Conservation (phyloP, 2,329 filamentous ascomycete species). For the Clarireedia paspali region DNA sequence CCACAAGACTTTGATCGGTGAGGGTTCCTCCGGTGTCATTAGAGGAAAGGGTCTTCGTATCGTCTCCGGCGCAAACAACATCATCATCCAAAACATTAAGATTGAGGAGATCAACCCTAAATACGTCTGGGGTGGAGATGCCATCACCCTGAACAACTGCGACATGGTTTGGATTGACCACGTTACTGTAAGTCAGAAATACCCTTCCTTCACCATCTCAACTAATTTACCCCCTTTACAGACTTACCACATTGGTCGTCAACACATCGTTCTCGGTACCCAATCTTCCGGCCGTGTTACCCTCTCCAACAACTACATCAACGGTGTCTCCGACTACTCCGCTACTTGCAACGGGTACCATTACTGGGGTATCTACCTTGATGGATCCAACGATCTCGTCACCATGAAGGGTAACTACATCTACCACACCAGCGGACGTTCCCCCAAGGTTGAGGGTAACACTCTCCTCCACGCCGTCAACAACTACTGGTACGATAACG, state of each 20-base stretch:
- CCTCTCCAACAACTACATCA: conserved; percentile 39
- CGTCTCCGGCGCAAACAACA: conserved; percentile 22
- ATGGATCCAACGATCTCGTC: conserved; percentile 33
- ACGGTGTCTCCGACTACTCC: conserved; percentile 36
- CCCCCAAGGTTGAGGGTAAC: conserved; percentile 35
- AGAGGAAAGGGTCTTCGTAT: conserved; percentile 26
- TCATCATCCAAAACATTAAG: conserved; percentile 25
- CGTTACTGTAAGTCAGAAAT: conserved; percentile 19
- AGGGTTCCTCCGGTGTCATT: conserved; percentile 24
- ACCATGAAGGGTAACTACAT: conserved; percentile 39
- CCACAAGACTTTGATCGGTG: conserved; percentile 26
- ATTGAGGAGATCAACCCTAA: conserved; percentile 30
- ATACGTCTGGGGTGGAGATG: conserved; percentile 34
- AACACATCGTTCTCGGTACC: conserved; percentile 35
- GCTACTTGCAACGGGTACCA: conserved; percentile 38
- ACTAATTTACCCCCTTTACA: too few species aligned
- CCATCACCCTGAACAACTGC: conserved; percentile 28
- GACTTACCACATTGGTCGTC: conserved; percentile 32
- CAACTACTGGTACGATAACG: conserved; percentile 36
- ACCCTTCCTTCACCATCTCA: too few species aligned
- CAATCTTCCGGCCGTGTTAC: conserved; percentile 33
- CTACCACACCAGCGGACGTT: conserved; percentile 37
- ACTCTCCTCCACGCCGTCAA: conserved; percentile 35
- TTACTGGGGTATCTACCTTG: conserved; percentile 40
- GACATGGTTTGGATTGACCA: conserved; percentile 33